phyloP scores from a whole-genome alignment of 345 rosid species.

The Brassica napus region DNA sequence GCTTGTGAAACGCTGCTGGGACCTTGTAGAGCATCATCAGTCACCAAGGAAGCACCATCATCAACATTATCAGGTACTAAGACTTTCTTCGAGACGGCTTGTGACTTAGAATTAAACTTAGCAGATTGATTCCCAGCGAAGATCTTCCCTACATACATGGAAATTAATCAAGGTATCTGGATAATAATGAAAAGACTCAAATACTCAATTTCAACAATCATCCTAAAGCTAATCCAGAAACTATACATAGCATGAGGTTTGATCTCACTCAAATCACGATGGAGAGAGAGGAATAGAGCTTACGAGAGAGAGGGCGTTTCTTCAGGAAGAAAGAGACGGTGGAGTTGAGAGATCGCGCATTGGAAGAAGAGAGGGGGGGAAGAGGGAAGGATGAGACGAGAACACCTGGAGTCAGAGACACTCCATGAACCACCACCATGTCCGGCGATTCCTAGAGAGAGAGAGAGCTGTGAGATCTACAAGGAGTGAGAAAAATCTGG shows the following conservation, averaged over 20 bases:
- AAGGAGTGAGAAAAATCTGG: slow-evolving; percentile 4
- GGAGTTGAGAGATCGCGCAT: slow-evolving; percentile 29
- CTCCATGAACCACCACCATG: slow-evolving; percentile 40
- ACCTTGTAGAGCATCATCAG: slow-evolving; percentile 46
- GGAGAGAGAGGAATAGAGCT: slow-evolving; percentile 1
- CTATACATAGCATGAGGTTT: neutral
- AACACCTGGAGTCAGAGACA: slow-evolving; percentile 35
- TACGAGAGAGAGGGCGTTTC: slow-evolving; percentile 59
- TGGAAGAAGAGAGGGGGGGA: slow-evolving; percentile 15
- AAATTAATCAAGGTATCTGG: slow-evolving; percentile 32
- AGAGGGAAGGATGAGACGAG: slow-evolving; percentile 33
- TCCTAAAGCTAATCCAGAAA: slow-evolving; percentile 1
- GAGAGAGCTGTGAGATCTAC: slow-evolving; percentile 14
- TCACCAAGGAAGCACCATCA: slow-evolving; percentile 49
- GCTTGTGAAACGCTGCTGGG: slow-evolving; percentile 47
- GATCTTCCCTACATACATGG: slow-evolving; percentile 73
- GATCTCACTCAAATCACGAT: neutral
- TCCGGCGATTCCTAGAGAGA: slow-evolving; percentile 19
- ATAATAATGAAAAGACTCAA: neutral
- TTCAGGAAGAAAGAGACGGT: slow-evolving; percentile 51
- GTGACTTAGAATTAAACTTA: slow-evolving; percentile 51
- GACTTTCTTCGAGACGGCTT: slow-evolving; percentile 60
- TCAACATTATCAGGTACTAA: slow-evolving; percentile 60
- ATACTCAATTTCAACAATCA: slow-evolving; percentile 16
- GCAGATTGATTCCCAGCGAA: slow-evolving; percentile 60